Base-by-base conservation (phyloP, 2,329 filamentous ascomycete species). In the Claviceps cyperi region DNA sequence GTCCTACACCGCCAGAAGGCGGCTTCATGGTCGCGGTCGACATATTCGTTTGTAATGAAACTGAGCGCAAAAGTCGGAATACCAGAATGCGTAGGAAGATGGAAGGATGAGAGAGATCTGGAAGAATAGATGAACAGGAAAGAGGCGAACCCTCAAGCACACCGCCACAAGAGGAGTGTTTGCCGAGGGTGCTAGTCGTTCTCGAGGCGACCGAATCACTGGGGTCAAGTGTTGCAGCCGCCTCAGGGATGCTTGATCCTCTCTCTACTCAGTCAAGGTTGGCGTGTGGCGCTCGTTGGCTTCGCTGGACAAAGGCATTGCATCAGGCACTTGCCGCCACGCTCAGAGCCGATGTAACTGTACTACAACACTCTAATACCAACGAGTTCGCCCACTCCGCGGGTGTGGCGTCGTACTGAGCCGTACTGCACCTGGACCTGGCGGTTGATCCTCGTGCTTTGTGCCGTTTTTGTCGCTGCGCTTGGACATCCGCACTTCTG, bases 21-120 rank as follows among this genome's bases (percentile, higher is more conserved):
- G 74, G 73, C 64, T 75, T 77, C 64, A 77, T 79, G 51, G 74
- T 66, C 54, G 69, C 66, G 53, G 70, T 64, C 47, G 75, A 76
- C 76, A 78, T 78, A 60, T 58, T 58, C 57, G 51, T 49, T 44
- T 19, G 15, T 37, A 22, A 24, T 43, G 46, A 13, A 46, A 41
- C 35, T 36, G 40, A 41, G 37, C 50, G 46, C 22, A 39, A 28
- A 9, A 15, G 14, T 28, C 9, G 5, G 21, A 40, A 40, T 35
- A 35, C 36, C 24, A 36, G n/a, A 35, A 41, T 24, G 28, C 28
- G 40, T 5, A 39, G 28, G 14, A 9, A 35, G 13, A 32, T 32
- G 44, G 15, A 45, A 15, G 13, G 15, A 46, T 14, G 41, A 44
- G 14, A 32, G 24, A 32, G 11, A 38, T 24, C 22, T 35, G 13